Percentiles rank a stretch among this genome's conserved stretches.
These are phyloP conservation scores for Botryotinia narcissicola DNA, from an alignment of 2,329 filamentous ascomycete species.

Conservation along the genomic window DNA sequence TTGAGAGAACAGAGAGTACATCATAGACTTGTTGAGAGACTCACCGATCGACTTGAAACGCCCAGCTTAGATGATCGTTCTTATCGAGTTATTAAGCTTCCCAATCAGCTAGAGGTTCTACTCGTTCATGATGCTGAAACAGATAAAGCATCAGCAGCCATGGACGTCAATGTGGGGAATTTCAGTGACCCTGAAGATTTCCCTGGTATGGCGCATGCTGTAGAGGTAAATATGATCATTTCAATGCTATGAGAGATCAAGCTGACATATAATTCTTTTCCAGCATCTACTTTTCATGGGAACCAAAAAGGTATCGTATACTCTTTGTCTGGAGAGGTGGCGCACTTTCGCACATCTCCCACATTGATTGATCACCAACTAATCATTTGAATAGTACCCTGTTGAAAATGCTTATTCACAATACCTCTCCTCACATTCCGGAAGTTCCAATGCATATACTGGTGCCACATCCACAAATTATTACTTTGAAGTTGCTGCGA, in stretches of 20 bases:
- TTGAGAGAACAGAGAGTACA: conserved; percentile 35
- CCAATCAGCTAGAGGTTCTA: conserved; percentile 86
- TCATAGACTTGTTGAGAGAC: conserved; percentile 36
- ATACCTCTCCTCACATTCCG: conserved; percentile 86
- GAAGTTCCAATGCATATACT: conserved; percentile 93
- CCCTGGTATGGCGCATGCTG: conserved; percentile 92
- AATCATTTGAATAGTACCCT: conserved; percentile 61
- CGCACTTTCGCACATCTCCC: conserved; percentile 11
- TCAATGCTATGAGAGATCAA: conserved; percentile 43
- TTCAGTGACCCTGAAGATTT: conserved; percentile 90
- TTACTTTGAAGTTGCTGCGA: conserved; percentile 91
- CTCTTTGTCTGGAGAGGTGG: conserved; percentile 5
- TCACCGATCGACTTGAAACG: conserved; percentile 75
- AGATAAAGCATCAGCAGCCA: conserved; percentile 92
- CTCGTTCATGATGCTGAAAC: conserved; percentile 92
- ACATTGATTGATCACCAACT: conserved; percentile 21
- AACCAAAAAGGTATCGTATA: conserved; percentile 71
- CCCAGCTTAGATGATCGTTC: conserved; percentile 80
- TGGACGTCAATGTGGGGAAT: conserved; percentile 94
- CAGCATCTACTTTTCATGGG: conserved; percentile 82
- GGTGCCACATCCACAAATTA: conserved; percentile 94
- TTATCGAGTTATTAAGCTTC: conserved; percentile 83
- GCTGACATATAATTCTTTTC: conserved; percentile 41
- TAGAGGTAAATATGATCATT: conserved; percentile 52
- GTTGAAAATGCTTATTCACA: conserved; percentile 94